These are phyloP conservation scores for Emergomyces africanus DNA, from an alignment of 2,329 filamentous ascomycete genomes.

Conservation along the genomic window DNA sequence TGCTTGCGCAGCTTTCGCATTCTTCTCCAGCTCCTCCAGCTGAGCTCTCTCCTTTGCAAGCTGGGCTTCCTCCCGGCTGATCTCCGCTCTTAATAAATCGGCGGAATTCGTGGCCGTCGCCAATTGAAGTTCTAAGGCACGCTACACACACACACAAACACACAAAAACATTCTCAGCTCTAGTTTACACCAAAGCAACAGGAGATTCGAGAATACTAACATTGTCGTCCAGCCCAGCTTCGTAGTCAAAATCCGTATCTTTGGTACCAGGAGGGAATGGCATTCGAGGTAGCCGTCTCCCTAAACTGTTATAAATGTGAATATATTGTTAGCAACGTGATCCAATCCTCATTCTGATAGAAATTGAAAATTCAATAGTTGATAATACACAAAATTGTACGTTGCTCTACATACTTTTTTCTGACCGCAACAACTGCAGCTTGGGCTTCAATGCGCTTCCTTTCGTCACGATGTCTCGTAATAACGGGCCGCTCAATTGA, in stretches of 20 bases:
- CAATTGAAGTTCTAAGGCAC: constrained; percentile 26
- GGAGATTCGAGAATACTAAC: constrained; percentile 16
- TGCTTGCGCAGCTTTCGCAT: constrained; percentile 27
- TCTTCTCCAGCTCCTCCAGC: constrained; percentile 31
- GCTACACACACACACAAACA: constrained; percentile 16
- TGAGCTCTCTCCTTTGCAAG: constrained; percentile 29
- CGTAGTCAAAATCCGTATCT: constrained; percentile 32
- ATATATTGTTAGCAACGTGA: not conserved
- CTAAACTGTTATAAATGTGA: constrained; percentile 19
- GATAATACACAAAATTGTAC: not conserved
- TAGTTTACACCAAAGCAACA: constrained; percentile 7
- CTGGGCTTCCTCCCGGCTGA: constrained; percentile 30
- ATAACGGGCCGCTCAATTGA: constrained; percentile 32
- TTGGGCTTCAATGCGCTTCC: constrained; percentile 31
- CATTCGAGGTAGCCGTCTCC: constrained; percentile 32
- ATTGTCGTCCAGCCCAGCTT: constrained; percentile 31
- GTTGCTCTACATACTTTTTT: constrained; percentile 23
- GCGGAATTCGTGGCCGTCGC: constrained; percentile 28
- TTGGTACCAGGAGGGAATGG: constrained; percentile 33
- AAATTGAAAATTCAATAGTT: not conserved
- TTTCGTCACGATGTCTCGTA: constrained; percentile 29
- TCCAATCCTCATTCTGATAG: not conserved
- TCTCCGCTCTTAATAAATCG: constrained; percentile 29
- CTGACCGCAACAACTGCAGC: constrained; percentile 28
- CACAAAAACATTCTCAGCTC: constrained; percentile 4